Base-by-base conservation (phyloP, 768 basidiomycete species). In the Tricholoma bakamatsutake region DNA sequence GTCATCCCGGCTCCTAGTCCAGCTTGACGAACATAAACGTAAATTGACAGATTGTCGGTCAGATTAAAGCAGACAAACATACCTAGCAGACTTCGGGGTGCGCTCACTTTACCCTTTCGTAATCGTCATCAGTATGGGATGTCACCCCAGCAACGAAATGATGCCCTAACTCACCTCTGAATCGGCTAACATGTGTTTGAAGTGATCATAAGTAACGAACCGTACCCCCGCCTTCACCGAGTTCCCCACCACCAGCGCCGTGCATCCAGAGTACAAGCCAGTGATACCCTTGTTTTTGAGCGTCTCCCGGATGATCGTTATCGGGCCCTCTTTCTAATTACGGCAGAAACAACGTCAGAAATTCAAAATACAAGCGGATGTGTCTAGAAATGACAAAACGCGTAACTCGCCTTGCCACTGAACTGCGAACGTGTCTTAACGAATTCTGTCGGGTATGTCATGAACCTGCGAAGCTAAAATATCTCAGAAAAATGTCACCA, bases 381-480 rank as follows among this genome's bases (percentile, higher is more conserved):
- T 24, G 21, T 27, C 48, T 33, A 46, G 5, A 18, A 28, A 37
- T 34, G 40, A 31, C 15, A 18, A 50, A 2, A 39, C 9, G 53
- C 0, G 27, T 5, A 28, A 66, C 73, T 31, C 37, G 83, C 88
- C 78, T 88, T 80, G 33, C 88, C 90, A 42, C 88, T 82, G 61
- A 98, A 97, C 72, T 98, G 96, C 2, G 91, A 85, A 35, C 93
- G 83, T 13, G 96, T 98, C 73, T 98, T 98, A 50, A 96, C 86
- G 64, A 84, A 95, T 68, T 98, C 93, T 0, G 90, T 87, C 1
- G 93, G 92, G 62, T 93, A 96, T 17, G 90, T 95, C 59, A 88
- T 72, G 72, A 89, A 88, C 57, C 89, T 91, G 67, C 54, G 62
- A 66, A 69, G 58, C 72, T 75, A 64, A 66, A 72, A 63, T 67